Evolutionary conservation across 2,329 filamentous ascomycete genomes (phyloP).

Genomic region (Sclerotinia spermophila): DNA sequence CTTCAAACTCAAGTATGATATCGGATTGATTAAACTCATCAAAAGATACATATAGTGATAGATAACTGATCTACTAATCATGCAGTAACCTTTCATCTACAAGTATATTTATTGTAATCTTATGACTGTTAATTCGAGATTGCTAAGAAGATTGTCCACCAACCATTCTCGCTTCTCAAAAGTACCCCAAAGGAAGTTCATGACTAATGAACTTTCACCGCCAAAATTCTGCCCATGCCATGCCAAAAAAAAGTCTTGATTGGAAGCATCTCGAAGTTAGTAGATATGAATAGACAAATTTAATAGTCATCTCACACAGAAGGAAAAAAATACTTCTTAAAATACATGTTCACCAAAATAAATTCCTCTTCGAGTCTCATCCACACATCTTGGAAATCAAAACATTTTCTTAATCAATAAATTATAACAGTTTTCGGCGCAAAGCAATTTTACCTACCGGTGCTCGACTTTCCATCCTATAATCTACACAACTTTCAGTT

Average conservation of each 20-base stretch:
- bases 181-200: no score
- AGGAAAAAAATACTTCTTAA: neutral
- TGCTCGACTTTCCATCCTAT: neutral
- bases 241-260: neutral
- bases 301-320: neutral
- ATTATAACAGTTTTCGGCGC: neutral
- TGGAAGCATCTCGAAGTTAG: constrained; percentile 11
- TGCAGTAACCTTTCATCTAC: neutral
- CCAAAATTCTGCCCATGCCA: constrained; percentile 4
- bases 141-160: neutral
- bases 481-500: neutral
- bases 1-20: neutral
- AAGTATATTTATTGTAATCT: no score
- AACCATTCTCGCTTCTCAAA: no score
- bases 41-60: neutral
- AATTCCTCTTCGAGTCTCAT: neutral
- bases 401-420: neutral
- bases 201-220: neutral
- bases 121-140: neutral
- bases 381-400: neutral
- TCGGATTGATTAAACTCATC: neutral
- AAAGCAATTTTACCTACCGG: neutral
- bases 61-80: neutral
- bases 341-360: neutral
- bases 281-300: neutral